These are phyloP conservation scores for Diospyros kaki DNA, from an alignment of 148 eudicot genomes.

Conservation along the genomic window DNA sequence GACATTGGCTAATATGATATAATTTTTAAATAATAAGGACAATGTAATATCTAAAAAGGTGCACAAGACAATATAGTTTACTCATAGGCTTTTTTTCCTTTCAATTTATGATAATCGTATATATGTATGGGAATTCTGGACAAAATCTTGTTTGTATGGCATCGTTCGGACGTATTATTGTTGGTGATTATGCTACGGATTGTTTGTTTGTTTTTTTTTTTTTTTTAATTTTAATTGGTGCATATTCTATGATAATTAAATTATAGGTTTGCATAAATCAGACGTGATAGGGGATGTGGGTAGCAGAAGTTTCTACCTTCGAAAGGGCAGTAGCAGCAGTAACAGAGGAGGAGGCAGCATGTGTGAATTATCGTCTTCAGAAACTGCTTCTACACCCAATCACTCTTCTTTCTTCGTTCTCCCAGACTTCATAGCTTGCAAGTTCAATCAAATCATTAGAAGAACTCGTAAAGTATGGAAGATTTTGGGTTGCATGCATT, in stretches of 20 bases:
- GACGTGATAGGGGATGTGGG: slow-evolving; percentile 77
- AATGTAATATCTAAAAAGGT: too few species aligned
- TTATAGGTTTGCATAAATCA: slow-evolving; percentile 57
- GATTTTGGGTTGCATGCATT: slow-evolving; percentile 62
- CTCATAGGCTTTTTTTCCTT: too few species aligned
- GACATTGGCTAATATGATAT: too few species aligned
- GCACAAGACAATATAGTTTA: too few species aligned
- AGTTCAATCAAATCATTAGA: slow-evolving; percentile 35
- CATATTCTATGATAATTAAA: not conserved
- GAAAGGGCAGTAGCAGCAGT: slow-evolving; percentile 27
- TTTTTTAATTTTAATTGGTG: too few species aligned
- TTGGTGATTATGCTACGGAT: too few species aligned
- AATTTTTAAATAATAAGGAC: too few species aligned
- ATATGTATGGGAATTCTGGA: too few species aligned
- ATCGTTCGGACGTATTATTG: too few species aligned
- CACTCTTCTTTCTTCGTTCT: slow-evolving; percentile 17
- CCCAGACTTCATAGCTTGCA: slow-evolving; percentile 31
- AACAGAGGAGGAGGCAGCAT: slow-evolving; percentile 11
- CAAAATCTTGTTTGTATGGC: too few species aligned
- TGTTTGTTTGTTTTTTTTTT: too few species aligned
- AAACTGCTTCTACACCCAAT: slow-evolving; percentile 13
- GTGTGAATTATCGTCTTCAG: not conserved
- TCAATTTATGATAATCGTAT: too few species aligned
- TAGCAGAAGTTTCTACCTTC: slow-evolving; percentile 77
- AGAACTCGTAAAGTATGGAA: slow-evolving; percentile 51